A percentile compares a stretch with the other conserved stretches of the same genome.
These are phyloP conservation scores for Dryadomyces quercus-mongolicae DNA, from an alignment of 2,329 filamentous ascomycete species.

Conservation along the genomic window DNA sequence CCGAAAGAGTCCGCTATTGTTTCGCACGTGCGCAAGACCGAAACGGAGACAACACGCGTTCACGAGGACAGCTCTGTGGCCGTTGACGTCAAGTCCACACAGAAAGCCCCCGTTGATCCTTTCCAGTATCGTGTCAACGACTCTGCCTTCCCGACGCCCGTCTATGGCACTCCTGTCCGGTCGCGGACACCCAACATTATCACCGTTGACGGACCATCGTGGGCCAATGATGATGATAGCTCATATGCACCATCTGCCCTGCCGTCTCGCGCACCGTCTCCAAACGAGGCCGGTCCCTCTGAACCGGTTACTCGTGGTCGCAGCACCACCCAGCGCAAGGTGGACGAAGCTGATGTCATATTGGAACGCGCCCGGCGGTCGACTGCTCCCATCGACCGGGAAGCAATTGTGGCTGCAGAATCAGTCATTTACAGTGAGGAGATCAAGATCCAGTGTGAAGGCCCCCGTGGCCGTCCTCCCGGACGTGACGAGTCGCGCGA, in stretches of 20 bases:
- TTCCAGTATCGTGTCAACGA: slow-evolving; percentile 46
- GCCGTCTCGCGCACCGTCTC: background rate
- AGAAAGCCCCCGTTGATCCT: slow-evolving; percentile 30
- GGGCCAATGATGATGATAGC: slow-evolving; percentile 18
- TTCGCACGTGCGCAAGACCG: background rate
- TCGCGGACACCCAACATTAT: slow-evolving; percentile 25
- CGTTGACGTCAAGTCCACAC: background rate
- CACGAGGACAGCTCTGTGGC: background rate
- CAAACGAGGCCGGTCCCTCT: background rate
- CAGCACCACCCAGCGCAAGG: slow-evolving; percentile 33
- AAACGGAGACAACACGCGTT: background rate
- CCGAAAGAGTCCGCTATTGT: background rate
- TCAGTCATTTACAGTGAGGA: slow-evolving; percentile 27
- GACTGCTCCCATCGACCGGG: slow-evolving; percentile 33
- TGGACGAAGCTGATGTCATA: slow-evolving; percentile 33
- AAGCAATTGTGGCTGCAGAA: slow-evolving; percentile 33
- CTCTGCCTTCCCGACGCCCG: slow-evolving; percentile 36
- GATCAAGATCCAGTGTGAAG: slow-evolving; percentile 18
- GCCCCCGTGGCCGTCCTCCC: slow-evolving; percentile 7
- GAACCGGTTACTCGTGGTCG: background rate
- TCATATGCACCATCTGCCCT: background rate
- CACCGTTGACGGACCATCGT: slow-evolving; percentile 11
- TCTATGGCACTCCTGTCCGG: slow-evolving; percentile 22
- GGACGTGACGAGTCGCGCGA: slow-evolving; percentile 7
- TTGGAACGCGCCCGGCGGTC: slow-evolving; percentile 33